These are phyloP conservation scores for Dujonia santamariae DNA, from an alignment of 1,139 yeast genomes.

Conservation along the genomic window DNA sequence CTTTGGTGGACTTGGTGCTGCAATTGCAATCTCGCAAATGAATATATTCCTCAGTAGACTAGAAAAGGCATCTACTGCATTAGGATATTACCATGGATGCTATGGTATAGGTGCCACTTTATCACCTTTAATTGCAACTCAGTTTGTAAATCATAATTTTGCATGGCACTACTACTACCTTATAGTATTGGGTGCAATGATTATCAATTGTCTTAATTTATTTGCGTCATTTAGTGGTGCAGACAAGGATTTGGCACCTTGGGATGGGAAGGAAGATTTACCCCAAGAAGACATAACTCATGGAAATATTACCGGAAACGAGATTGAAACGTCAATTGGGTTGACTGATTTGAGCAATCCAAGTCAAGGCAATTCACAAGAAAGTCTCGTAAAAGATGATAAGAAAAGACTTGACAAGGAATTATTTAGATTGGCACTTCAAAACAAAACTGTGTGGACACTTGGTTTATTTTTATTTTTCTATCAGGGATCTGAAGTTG, in stretches of 20 bases:
- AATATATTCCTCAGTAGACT: conserved; percentile 49
- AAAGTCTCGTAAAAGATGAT: not conserved
- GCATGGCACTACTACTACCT: conserved; percentile 48
- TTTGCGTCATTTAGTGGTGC: conserved; percentile 33
- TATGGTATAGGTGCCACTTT: conserved; percentile 53
- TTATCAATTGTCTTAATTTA: conserved; percentile 18
- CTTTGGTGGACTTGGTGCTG: conserved; percentile 52
- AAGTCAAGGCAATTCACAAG: not conserved
- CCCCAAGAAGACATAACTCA: conserved; percentile 1
- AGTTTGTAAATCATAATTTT: conserved; percentile 41
- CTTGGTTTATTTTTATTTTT: conserved; percentile 51
- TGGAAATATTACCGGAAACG: not conserved
- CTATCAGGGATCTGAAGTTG: conserved; percentile 69
- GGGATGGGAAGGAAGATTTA: conserved; percentile 24
- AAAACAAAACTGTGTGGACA: conserved; percentile 50
- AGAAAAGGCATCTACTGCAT: conserved; percentile 35
- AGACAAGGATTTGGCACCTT: conserved; percentile 38
- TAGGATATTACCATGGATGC: conserved; percentile 50
- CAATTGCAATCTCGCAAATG: conserved; percentile 44
- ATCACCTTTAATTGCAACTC: conserved; percentile 39
- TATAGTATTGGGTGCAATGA: conserved; percentile 34
- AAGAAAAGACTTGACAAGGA: not conserved
- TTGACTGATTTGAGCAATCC: conserved; percentile 1
- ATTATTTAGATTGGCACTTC: conserved; percentile 27
- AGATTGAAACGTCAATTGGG: conserved; percentile 6